Evolutionary conservation across 768 basidiomycete species (phyloP).

Genomic region (Podaxis sp.): DNA sequence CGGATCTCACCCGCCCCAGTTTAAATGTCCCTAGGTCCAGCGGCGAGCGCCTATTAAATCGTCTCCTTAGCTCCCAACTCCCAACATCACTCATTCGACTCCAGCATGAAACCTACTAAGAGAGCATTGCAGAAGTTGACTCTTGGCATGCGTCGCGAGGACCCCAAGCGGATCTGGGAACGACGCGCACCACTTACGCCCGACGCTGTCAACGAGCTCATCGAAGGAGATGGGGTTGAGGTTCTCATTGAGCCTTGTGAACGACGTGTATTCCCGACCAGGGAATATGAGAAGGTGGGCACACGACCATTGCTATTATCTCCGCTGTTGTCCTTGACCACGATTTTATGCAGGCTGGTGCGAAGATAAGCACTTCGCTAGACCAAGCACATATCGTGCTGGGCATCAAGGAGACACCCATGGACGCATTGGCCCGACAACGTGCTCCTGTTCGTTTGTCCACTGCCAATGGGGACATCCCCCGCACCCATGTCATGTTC

Average conservation of each 20-base stretch:
- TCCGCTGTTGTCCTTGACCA: neutral
- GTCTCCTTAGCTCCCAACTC: neutral
- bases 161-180: constrained; percentile 83
- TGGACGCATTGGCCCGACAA: constrained; percentile 53
- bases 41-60: neutral
- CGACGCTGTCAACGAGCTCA: constrained; percentile 60
- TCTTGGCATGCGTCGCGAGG: constrained; percentile 55
- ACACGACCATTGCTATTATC: neutral
- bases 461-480: constrained; percentile 12
- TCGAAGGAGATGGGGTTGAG: constrained; percentile 50
- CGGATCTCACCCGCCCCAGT: constrained; percentile 14
- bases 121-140: constrained; percentile 9
- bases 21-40: neutral
- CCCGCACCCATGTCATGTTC: constrained; percentile 86
- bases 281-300: constrained; percentile 66
- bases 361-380: constrained; percentile 56
- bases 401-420: constrained; percentile 87
- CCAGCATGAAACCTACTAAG: constrained; percentile 2
- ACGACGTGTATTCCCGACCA: constrained; percentile 65
- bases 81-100: neutral
- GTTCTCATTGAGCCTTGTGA: constrained; percentile 79
- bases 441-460: constrained; percentile 29
- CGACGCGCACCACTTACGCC: constrained; percentile 83
- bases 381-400: constrained; percentile 69
- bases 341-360: constrained; percentile 63